Evolutionary conservation across 345 rosid genomes (phyloP).

Genomic region (Arabidopsis suecica): DNA sequence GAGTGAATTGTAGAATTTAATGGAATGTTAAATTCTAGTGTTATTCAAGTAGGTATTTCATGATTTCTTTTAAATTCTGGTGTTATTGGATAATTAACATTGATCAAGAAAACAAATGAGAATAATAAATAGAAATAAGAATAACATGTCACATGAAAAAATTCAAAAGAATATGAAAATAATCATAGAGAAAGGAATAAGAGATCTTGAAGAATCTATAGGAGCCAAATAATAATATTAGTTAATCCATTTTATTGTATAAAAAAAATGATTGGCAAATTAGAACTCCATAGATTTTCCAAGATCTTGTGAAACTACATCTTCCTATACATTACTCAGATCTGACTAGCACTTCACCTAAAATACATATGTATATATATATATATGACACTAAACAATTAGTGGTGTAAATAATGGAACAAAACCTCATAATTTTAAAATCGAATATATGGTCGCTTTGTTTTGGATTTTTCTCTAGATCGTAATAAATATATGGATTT

Average conservation of each 20-base stretch:
- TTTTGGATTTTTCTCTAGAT: constrained; percentile 29
- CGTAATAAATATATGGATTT: constrained; percentile 26
- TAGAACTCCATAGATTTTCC: constrained; percentile 39
- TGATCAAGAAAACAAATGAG: background rate
- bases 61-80: no score
- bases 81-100: background rate
- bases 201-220: constrained; percentile 51
- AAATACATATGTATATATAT: constrained; percentile 2
- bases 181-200: constrained; percentile 23
- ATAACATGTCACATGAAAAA: constrained; percentile 47
- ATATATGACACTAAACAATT: constrained; percentile 15
- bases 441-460: constrained; percentile 41
- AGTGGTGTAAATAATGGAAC: constrained; percentile 36
- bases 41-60: no score
- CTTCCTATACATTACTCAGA: constrained; percentile 36
- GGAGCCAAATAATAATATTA: constrained; percentile 23
- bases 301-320: constrained; percentile 42
- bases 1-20: no score
- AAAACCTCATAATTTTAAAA: constrained; percentile 19
- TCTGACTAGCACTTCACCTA: constrained; percentile 41
- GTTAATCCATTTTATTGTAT: constrained; percentile 6
- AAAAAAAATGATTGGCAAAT: constrained; percentile 28
- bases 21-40: no score
- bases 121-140: background rate
- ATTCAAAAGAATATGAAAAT: constrained; percentile 34